Conservation (phyloP, 805 yeast genomes). For the Tetrapisispora iriomotensis region DNA sequence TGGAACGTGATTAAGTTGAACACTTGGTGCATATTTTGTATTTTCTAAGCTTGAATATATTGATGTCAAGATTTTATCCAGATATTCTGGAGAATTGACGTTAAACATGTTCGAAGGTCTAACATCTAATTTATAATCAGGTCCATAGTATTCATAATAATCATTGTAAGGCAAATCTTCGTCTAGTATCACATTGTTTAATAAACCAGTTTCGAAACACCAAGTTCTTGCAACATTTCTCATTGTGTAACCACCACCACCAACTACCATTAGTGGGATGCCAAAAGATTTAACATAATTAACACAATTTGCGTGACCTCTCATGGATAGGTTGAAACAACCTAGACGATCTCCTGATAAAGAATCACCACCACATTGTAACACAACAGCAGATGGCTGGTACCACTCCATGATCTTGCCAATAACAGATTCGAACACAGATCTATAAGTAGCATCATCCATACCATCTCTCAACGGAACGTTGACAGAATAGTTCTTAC, state of each 20-base stretch:
- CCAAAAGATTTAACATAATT: conserved; percentile 82
- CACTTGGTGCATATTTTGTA: conserved; percentile 96
- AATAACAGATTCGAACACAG: conserved; percentile 73
- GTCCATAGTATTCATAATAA: conserved; percentile 94
- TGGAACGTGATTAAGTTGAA: conserved; percentile 85
- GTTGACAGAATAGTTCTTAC: conserved; percentile 79
- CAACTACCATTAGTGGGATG: conserved; percentile 80
- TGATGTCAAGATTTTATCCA: conserved; percentile 72
- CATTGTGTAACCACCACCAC: conserved; percentile 98
- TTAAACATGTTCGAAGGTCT: conserved; percentile 94
- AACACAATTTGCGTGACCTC: conserved; percentile 94
- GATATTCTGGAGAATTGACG: conserved; percentile 86
- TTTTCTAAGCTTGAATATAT: conserved; percentile 71
- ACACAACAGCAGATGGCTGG: conserved; percentile 88
- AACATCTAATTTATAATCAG: conserved; percentile 90
- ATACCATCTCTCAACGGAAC: conserved; percentile 93
- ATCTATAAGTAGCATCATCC: conserved; percentile 77
- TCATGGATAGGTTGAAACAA: conserved; percentile 82
- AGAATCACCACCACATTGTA: conserved; percentile 97
- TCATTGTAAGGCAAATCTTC: conserved; percentile 82
- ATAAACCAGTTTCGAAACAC: conserved; percentile 86
- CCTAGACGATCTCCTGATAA: conserved; percentile 89
- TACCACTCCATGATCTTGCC: conserved; percentile 85
- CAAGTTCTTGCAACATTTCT: conserved; percentile 89
- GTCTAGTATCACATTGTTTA: conserved; percentile 59